Evolutionary conservation across 2,329 filamentous ascomycete species (phyloP).

Genomic region (Penicillium decumbens): DNA sequence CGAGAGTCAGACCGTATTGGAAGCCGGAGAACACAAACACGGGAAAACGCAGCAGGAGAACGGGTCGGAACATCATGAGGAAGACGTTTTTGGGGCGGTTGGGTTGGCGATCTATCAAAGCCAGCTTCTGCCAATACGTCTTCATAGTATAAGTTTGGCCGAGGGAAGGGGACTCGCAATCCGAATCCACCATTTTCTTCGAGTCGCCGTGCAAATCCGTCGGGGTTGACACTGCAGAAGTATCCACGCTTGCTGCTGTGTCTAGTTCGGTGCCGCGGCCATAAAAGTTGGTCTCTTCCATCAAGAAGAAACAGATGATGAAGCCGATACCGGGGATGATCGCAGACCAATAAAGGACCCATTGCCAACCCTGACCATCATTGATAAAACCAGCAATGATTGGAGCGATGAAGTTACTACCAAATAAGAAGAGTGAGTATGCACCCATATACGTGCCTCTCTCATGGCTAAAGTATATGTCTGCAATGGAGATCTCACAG

Average conservation of each 20-base stretch:
- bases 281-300: slow-evolving; percentile 8
- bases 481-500: slow-evolving; percentile 45
- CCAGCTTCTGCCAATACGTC: slow-evolving; percentile 21
- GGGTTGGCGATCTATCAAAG: slow-evolving; percentile 12
- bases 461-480: slow-evolving; percentile 46
- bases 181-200: background rate
- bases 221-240: background rate
- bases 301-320: slow-evolving; percentile 48
- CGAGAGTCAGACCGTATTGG: slow-evolving; percentile 18
- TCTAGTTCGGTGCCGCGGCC: background rate
- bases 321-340: slow-evolving; percentile 41
- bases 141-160: background rate
- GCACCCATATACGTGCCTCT: slow-evolving; percentile 41
- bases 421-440: slow-evolving; percentile 45
- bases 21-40: slow-evolving; percentile 19
- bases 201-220: background rate
- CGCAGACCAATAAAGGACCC: slow-evolving; percentile 52
- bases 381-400: slow-evolving; percentile 47
- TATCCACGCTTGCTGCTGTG: background rate
- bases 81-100: slow-evolving; percentile 18
- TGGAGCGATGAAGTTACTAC: slow-evolving; percentile 47
- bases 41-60: slow-evolving; percentile 17
- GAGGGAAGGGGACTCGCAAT: background rate
- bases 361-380: slow-evolving; percentile 48
- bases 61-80: slow-evolving; percentile 13